Evolutionary conservation across 352 stramenopile species (phyloP).

Genomic region (Globisporangium ultimum): DNA sequence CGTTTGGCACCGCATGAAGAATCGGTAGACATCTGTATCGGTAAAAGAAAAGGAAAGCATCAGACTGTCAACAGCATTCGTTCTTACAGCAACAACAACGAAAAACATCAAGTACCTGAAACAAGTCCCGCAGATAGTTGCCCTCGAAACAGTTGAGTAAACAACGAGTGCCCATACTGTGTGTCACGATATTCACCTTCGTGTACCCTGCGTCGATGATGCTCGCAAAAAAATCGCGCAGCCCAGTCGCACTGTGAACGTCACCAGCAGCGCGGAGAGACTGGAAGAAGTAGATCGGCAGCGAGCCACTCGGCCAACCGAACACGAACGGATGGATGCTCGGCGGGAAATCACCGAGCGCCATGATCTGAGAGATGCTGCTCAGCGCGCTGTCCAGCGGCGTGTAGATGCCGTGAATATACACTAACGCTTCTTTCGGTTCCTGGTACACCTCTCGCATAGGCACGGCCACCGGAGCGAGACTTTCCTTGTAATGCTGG

Average conservation of each 20-base stretch:
- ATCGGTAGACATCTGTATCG: conserved; percentile 10
- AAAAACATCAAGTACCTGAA: conserved; percentile 8
- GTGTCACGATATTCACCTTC: conserved; percentile 22
- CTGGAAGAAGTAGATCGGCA: conserved; percentile 19
- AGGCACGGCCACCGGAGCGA: conserved; percentile 4
- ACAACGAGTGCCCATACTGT: conserved; percentile 20
- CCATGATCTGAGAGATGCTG: conserved; percentile 21
- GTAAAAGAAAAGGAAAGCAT: no score
- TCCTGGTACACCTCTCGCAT: background rate
- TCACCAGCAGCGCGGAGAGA: conserved; percentile 11
- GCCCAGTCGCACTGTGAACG: conserved; percentile 6
- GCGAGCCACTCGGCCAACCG: conserved; percentile 17
- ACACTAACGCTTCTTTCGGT: conserved; percentile 19
- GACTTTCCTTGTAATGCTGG: conserved; percentile 15
- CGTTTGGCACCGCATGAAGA: conserved; percentile 5
- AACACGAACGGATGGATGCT: conserved; percentile 23
- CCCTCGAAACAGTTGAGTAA: conserved; percentile 18
- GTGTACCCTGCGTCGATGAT: conserved; percentile 21
- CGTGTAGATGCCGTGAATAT: conserved; percentile 20
- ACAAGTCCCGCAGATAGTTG: conserved; percentile 14
- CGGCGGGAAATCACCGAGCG: conserved; percentile 18
- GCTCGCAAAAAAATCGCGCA: conserved; percentile 21
- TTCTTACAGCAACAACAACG: background rate
- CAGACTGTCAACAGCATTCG: background rate
- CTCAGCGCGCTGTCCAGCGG: conserved; percentile 17